Conservation (phyloP, 495 filamentous ascomycete species). For the Hypoxylon intermedium region DNA sequence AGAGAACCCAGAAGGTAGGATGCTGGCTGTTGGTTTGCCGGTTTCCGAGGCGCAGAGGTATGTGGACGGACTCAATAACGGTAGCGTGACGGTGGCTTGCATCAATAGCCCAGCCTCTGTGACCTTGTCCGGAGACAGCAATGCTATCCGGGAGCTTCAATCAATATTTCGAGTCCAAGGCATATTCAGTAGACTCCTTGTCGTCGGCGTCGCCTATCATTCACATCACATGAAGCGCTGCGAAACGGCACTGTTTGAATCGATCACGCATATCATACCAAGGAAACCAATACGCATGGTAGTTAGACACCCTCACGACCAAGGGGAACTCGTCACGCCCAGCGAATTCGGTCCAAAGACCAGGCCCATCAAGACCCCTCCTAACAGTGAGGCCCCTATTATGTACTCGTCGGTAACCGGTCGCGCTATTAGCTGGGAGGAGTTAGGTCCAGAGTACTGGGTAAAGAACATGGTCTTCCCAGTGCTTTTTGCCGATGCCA, state of each 20-base stretch:
- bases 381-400: slow-evolving; percentile 5
- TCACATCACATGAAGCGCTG: slow-evolving; percentile 45
- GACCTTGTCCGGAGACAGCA: slow-evolving; percentile 50
- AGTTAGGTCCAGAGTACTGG: slow-evolving; percentile 49
- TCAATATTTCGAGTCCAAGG: slow-evolving; percentile 24
- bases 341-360: neutral
- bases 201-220: slow-evolving; percentile 47
- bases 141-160: slow-evolving; percentile 42
- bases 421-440: slow-evolving; percentile 21
- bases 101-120: slow-evolving; percentile 51
- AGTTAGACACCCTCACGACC: slow-evolving; percentile 10
- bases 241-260: slow-evolving; percentile 11
- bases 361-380: slow-evolving; percentile 8
- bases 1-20: slow-evolving; percentile 36
- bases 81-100: slow-evolving; percentile 46
- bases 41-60: slow-evolving; percentile 33
- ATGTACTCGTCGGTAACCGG: slow-evolving; percentile 54
- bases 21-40: slow-evolving; percentile 49
- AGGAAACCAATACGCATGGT: slow-evolving; percentile 1
- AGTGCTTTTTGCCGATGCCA: slow-evolving; percentile 49
- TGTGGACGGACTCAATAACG: slow-evolving; percentile 18
- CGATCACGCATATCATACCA: slow-evolving; percentile 25
- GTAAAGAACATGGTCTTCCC: slow-evolving; percentile 50
- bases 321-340: slow-evolving; percentile 4
- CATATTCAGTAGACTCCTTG: slow-evolving; percentile 43